phyloP scores from a whole-genome alignment of 345 rosid genomes.

The Litchi chinensis region DNA sequence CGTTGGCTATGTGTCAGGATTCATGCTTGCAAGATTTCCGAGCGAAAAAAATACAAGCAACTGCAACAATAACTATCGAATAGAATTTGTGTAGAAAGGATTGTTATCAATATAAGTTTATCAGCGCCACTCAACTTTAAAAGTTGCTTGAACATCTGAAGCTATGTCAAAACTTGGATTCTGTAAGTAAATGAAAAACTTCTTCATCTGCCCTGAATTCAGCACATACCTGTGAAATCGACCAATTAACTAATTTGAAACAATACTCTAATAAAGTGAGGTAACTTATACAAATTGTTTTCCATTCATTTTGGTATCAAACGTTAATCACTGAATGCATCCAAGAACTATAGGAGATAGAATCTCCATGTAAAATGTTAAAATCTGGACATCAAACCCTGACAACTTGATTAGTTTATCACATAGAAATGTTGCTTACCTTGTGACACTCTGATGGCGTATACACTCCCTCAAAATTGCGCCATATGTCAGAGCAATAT shows the following conservation, averaged over 20 bases:
- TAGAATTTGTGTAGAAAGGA: background rate
- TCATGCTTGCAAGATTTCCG: background rate
- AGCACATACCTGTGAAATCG: constrained; percentile 44
- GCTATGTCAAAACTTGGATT: constrained; percentile 54
- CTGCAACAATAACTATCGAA: background rate
- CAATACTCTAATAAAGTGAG: background rate
- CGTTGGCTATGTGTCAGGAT: constrained; percentile 8
- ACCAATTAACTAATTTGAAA: background rate
- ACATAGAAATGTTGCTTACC: constrained; percentile 22
- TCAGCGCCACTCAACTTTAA: constrained; percentile 39
- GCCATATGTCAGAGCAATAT: constrained; percentile 50
- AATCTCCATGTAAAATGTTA: background rate
- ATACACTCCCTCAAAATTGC: constrained; percentile 53
- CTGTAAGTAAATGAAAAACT: constrained; percentile 43
- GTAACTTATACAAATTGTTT: background rate
- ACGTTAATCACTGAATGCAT: background rate
- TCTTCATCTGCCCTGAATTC: constrained; percentile 47
- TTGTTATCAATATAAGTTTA: background rate
- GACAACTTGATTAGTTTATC: background rate
- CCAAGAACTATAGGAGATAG: background rate
- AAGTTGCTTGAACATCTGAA: constrained; percentile 52
- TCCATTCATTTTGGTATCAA: too few relatives aligned
- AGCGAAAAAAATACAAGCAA: background rate
- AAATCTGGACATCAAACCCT: background rate
- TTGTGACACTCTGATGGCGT: constrained; percentile 51